Percentiles rank a stretch among this genome's conserved stretches.
phyloP scores from a whole-genome alignment of 306 rosid species.

The Quercus cerris region DNA sequence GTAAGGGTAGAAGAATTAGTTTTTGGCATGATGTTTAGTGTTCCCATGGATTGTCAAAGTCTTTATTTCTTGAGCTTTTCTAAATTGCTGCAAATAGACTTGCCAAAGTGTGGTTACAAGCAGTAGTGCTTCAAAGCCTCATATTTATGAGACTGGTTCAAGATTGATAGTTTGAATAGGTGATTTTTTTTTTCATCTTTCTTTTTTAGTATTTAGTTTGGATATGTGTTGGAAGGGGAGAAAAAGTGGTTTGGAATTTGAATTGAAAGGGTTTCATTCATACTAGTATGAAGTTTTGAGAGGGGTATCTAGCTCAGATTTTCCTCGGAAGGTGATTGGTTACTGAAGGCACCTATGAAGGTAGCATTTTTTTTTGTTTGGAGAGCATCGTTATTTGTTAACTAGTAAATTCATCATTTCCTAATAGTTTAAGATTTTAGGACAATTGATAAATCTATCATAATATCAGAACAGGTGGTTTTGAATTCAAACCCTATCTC shows the following conservation, averaged over 20 bases:
- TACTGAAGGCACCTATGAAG: neutral
- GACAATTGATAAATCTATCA: too few species aligned
- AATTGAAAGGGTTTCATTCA: neutral
- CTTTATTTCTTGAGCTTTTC: neutral
- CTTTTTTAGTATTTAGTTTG: neutral
- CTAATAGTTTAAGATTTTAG: too few species aligned
- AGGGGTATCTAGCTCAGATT: neutral
- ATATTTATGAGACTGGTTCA: neutral
- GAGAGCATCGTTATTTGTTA: neutral
- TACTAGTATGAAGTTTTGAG: too few species aligned
- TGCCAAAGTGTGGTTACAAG: neutral
- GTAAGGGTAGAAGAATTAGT: neutral
- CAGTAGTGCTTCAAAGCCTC: neutral
- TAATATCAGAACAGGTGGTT: too few species aligned
- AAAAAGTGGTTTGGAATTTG: neutral
- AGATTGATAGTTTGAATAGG: neutral
- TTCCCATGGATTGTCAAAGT: neutral
- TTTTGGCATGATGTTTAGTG: neutral
- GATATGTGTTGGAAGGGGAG: neutral
- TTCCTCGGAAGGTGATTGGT: neutral
- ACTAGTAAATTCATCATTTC: too few species aligned
- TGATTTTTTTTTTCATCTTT: neutral
- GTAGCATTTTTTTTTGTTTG: neutral
- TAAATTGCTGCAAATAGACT: neutral
- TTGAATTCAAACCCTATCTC: too few species aligned